phyloP scores from a whole-genome alignment of 495 filamentous ascomycete species.

The Penicillium macrosclerotiorum region DNA sequence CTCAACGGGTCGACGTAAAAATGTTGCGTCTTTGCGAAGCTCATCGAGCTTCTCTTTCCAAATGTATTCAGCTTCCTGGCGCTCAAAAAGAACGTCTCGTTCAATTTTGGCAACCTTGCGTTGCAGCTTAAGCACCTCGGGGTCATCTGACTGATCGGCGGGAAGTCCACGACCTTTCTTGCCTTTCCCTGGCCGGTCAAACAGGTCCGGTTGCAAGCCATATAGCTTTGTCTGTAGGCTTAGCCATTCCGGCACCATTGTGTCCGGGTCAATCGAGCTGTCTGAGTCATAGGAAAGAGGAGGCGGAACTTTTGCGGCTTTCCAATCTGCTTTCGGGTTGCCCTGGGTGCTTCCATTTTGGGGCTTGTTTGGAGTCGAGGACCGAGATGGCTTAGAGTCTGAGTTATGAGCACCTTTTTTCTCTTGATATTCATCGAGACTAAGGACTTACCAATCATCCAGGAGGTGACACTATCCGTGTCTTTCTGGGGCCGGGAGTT shows the following conservation, averaged over 20 bases:
- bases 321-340: constrained; percentile 27
- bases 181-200: constrained; percentile 45
- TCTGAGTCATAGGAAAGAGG: constrained; percentile 45
- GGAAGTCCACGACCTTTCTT: constrained; percentile 33
- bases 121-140: constrained; percentile 60
- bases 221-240: constrained; percentile 70
- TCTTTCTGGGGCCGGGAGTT: constrained; percentile 33
- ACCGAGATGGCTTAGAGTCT: constrained; percentile 36
- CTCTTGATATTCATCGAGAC: constrained; percentile 14
- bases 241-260: constrained; percentile 73
- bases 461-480: constrained; percentile 37
- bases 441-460: constrained; percentile 43
- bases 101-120: constrained; percentile 74
- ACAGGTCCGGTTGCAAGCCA: constrained; percentile 62
- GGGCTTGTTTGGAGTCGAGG: constrained; percentile 28
- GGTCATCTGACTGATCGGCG: constrained; percentile 28
- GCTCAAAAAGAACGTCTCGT: constrained; percentile 84
- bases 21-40: constrained; percentile 59
- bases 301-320: constrained; percentile 21
- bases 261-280: constrained; percentile 63
- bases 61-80: constrained; percentile 64
- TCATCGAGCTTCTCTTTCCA: constrained; percentile 68
- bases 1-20: constrained; percentile 30
- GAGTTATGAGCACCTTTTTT: constrained; percentile 26
- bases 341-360: constrained; percentile 25